Conservation (phyloP, 1,284 basidiomycete genomes). For the Mycosarcoma maydis region DNA sequence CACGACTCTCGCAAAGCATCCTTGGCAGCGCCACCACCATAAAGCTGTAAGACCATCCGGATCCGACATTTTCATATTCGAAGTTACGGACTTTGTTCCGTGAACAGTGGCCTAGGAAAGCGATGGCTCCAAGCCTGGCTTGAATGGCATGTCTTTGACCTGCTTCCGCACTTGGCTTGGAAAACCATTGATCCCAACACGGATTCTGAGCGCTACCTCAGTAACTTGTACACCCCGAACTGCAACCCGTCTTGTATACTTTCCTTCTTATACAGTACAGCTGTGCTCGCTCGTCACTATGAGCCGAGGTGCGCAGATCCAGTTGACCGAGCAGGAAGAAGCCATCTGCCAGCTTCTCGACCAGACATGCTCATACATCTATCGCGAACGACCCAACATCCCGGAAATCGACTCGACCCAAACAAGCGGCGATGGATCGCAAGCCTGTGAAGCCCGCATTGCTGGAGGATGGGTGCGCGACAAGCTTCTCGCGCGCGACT, state of each 20-base stretch:
- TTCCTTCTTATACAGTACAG: too few relatives aligned
- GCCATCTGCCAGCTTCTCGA: slow-evolving; percentile 59
- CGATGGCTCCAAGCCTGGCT: slow-evolving; percentile 9
- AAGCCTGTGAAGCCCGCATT: slow-evolving; percentile 55
- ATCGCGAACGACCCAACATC: slow-evolving; percentile 37
- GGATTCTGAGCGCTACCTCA: neutral
- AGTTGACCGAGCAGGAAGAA: slow-evolving; percentile 44
- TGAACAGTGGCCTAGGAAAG: neutral
- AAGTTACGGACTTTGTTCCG: neutral
- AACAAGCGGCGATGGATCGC: slow-evolving; percentile 21
- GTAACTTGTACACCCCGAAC: neutral
- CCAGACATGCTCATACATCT: slow-evolving; percentile 56
- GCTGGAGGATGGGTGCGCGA: slow-evolving; percentile 98
- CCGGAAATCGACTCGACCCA: slow-evolving; percentile 37
- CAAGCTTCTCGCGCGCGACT: slow-evolving; percentile 85
- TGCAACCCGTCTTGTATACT: too few relatives aligned
- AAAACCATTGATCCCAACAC: slow-evolving; percentile 8
- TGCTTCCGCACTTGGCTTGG: slow-evolving; percentile 20
- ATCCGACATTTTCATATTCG: neutral
- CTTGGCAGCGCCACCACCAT: too few relatives aligned
- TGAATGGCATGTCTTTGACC: slow-evolving; percentile 38
- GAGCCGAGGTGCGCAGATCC: slow-evolving; percentile 30
- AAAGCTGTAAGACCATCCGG: neutral
- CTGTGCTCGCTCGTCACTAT: slow-evolving; percentile 8
- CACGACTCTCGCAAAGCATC: neutral